Percentiles rank a stretch among this genome's conserved stretches.
Conservation (phyloP, 2,329 filamentous ascomycete species). For the Aspergillus udagawae region DNA sequence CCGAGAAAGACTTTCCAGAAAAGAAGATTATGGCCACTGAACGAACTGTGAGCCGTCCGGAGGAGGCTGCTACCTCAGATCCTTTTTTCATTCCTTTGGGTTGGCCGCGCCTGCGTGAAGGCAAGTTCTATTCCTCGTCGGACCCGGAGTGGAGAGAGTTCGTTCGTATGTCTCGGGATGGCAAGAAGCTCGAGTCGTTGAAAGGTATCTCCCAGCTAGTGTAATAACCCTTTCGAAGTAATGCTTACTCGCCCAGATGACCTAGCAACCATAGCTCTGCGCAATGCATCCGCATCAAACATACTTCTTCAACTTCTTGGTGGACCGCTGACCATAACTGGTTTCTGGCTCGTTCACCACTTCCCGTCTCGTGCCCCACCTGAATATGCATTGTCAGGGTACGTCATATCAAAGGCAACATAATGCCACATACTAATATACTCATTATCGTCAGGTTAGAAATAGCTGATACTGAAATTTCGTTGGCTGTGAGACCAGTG, state of each 20-base stretch:
- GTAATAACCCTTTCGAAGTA: not conserved
- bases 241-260: conserved; percentile 36
- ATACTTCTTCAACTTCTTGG: conserved; percentile 46
- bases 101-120: conserved; percentile 38
- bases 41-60: not conserved
- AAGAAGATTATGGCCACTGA: not conserved
- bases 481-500: conserved; percentile 26
- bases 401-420: conserved; percentile 22
- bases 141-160: conserved; percentile 65
- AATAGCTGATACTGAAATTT: conserved; percentile 22
- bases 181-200: conserved; percentile 46
- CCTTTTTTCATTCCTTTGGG: conserved; percentile 60
- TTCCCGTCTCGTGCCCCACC: conserved; percentile 59
- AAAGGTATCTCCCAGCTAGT: conserved; percentile 32
- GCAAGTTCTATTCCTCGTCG: conserved; percentile 27
- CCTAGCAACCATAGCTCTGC: conserved; percentile 43
- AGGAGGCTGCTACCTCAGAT: conserved; percentile 38
- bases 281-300: conserved; percentile 42
- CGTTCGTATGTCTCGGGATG: conserved; percentile 54
- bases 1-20: not conserved
- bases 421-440: not conserved
- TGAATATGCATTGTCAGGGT: conserved; percentile 59
- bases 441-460: conserved; percentile 24
- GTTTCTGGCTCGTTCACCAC: conserved; percentile 59
- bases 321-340: conserved; percentile 46